phyloP scores from a whole-genome alignment of 176 grass and related monocot genomes.

The Dactylis glomerata region DNA sequence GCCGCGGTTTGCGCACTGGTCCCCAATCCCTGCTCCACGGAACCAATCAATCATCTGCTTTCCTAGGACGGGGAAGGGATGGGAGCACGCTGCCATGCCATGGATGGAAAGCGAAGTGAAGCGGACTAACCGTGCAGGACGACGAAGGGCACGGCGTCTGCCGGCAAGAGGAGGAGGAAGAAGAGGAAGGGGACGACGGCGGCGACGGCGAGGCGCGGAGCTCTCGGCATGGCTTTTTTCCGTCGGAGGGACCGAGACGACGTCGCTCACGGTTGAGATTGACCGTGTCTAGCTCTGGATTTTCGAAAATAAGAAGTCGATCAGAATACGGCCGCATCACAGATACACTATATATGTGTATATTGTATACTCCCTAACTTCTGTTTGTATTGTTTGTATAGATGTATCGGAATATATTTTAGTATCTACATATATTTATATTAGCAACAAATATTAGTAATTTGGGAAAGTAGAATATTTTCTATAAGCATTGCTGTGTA shows the following conservation, averaged over 20 bases:
- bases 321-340: too few relatives aligned
- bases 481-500: too few relatives aligned
- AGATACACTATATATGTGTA: too few relatives aligned
- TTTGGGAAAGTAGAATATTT: too few relatives aligned
- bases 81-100: too few relatives aligned
- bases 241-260: neutral
- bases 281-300: too few relatives aligned
- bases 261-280: neutral
- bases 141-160: conserved; percentile 53
- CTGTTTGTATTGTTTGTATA: too few relatives aligned
- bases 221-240: neutral
- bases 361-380: too few relatives aligned
- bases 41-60: neutral
- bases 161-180: neutral
- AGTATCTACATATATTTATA: too few relatives aligned
- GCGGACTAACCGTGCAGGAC: conserved; percentile 59
- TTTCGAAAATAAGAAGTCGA: too few relatives aligned
- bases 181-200: neutral
- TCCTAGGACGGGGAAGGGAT: neutral
- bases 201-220: neutral
- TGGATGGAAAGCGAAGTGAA: neutral
- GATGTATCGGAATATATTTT: too few relatives aligned
- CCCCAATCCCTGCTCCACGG: conserved; percentile 49
- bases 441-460: too few relatives aligned
- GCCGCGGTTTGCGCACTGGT: conserved; percentile 70